phyloP scores from a whole-genome alignment of 345 rosid genomes.

The Sonneratia caseolaris region DNA sequence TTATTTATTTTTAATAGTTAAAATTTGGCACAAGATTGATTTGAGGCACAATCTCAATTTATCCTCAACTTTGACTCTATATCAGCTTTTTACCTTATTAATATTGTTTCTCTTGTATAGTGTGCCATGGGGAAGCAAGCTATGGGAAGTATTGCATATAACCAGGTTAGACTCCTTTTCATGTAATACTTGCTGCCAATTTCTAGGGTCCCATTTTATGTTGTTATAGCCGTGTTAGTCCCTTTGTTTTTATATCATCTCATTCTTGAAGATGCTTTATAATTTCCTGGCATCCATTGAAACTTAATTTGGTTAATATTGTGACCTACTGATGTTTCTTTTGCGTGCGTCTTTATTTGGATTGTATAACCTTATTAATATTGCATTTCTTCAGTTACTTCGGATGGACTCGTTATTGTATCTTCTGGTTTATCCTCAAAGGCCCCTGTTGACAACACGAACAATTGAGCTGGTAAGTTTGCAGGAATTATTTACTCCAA shows the following conservation, averaged over 20 bases:
- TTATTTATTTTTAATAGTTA: neutral
- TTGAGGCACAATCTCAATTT: neutral
- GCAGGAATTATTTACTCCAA: neutral
- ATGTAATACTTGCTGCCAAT: neutral
- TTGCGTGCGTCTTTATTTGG: neutral
- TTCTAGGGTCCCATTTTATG: neutral
- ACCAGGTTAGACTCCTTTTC: slow-evolving; percentile 51
- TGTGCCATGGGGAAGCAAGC: slow-evolving; percentile 99
- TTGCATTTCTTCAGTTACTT: slow-evolving; percentile 28
- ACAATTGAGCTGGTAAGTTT: slow-evolving; percentile 82
- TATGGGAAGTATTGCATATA: slow-evolving; percentile 94
- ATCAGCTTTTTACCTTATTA: slow-evolving; percentile 2
- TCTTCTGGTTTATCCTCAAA: slow-evolving; percentile 86
- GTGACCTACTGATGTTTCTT: neutral
- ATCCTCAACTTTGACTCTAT: neutral
- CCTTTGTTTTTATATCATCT: neutral
- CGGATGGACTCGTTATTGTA: slow-evolving; percentile 91
- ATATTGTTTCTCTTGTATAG: slow-evolving; percentile 22
- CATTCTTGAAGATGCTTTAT: neutral
- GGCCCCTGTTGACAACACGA: slow-evolving; percentile 84
- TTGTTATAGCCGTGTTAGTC: neutral
- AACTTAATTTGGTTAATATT: neutral
- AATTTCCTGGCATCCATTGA: neutral
- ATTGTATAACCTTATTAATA: neutral
- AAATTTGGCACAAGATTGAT: neutral